Evolutionary conservation across 768 basidiomycete species (phyloP), one percentile per base, ranked within the genome.

Genomic region (Macrolepiota albuminosa): DNA sequence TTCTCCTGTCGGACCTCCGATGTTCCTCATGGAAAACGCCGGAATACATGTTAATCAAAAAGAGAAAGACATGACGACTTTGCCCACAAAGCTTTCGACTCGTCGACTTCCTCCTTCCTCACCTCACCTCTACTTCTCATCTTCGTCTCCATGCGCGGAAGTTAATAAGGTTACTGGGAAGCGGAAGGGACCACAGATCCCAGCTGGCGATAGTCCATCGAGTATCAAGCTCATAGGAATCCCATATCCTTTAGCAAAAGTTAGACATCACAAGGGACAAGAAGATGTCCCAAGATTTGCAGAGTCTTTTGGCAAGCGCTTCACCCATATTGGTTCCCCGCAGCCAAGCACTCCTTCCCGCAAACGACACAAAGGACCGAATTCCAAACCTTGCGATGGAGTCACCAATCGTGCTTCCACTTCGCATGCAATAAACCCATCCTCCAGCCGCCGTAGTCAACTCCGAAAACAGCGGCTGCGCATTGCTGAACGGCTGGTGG

Each of bases 401-500:
- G 9, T 16, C n/a, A 42, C n/a, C 13, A 13, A 7, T 36, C 39
- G 14, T 40, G 34, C 31, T 40, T 21, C 31, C 6, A 8, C 10
- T 24, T 16, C 26, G 4, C 29, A 24, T 14, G 47, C 39, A 42
- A 16, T 29, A 31, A 47, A 26, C 11, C 26, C 29, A 14, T 56
- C 60, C 3, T 43, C 43, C 24, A 54, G 58, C 33, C 61, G 43
- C 50, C 61, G 60, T 3, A 62, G 61, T 43, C 59, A 65, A 40
- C 49, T 63, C 6, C 63, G 64, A n/a, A 57, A 59, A 13, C 59
- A 66, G 21, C 68, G 74, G 21, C 56, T 74, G 10, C 52, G 67
- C 6, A 73, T 72, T 43, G 76, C 76, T 0, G 76, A 80, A 40
- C 76, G 75, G 37, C 69, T 84, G 16, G 73, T 76, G 4, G 66